A percentile compares a stretch with the other conserved stretches of the same genome.
Evolutionary conservation across 2,329 filamentous ascomycete genomes (phyloP).

Genomic region (Lasiodiplodia sp.): DNA sequence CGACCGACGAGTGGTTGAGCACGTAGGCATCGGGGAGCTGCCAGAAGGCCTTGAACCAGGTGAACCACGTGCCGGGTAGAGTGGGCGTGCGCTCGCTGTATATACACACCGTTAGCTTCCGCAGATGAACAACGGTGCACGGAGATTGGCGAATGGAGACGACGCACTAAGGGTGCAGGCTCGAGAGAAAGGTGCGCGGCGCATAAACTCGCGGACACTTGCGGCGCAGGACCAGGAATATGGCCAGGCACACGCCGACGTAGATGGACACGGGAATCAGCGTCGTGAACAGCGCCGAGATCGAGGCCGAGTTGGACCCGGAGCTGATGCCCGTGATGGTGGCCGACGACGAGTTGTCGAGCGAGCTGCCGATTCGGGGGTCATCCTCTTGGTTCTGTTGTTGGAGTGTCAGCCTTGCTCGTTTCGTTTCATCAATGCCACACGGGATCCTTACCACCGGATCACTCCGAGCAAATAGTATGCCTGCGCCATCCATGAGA

Average conservation of each 20-base stretch:
- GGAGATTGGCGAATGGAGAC: slow-evolving; percentile 31
- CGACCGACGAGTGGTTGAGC: slow-evolving; percentile 88
- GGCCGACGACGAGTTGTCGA: slow-evolving; percentile 51
- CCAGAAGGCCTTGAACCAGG: slow-evolving; percentile 58
- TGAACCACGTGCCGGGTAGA: slow-evolving; percentile 33
- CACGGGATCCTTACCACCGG: not conserved
- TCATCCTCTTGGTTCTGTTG: slow-evolving; percentile 38
- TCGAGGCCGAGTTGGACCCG: slow-evolving; percentile 42
- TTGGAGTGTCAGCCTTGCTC: not conserved
- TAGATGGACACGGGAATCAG: slow-evolving; percentile 62
- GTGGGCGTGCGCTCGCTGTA: slow-evolving; percentile 6
- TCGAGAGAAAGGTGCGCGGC: slow-evolving; percentile 50
- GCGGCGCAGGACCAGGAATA: slow-evolving; percentile 62
- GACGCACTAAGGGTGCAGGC: slow-evolving; percentile 17
- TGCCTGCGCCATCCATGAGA: slow-evolving; percentile 2
- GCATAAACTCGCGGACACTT: slow-evolving; percentile 63
- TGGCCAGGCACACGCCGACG: slow-evolving; percentile 56
- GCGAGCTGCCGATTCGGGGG: slow-evolving; percentile 53
- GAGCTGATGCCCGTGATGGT: slow-evolving; percentile 48
- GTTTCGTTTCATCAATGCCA: not conserved
- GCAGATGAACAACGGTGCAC: not conserved
- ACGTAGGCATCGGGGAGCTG: slow-evolving; percentile 75
- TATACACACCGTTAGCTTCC: slow-evolving; percentile 31
- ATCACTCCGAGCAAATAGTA: slow-evolving; percentile 2
- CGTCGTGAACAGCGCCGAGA: slow-evolving; percentile 57